These are phyloP conservation scores for Macadamia tetraphylla DNA, from an alignment of 164 flowering plant species.

Conservation along the genomic window DNA sequence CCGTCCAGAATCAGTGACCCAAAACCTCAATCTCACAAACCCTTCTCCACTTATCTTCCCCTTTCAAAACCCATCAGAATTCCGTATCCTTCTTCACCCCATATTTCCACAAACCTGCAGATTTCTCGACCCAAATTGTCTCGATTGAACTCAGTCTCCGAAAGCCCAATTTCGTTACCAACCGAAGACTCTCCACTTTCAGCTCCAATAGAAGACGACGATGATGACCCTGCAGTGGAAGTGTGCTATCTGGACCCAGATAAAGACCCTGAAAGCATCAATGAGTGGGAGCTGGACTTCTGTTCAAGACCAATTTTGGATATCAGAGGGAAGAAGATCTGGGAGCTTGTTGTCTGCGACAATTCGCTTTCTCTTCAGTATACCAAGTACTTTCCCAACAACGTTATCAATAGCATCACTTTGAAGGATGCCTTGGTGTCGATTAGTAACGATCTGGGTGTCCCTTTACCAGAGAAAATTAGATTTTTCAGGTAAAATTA, in stretches of 20 bases:
- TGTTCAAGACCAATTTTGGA: constrained; percentile 95
- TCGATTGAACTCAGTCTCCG: constrained; percentile 44
- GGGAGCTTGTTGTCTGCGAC: constrained; percentile 98
- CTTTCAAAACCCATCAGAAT: constrained; percentile 31
- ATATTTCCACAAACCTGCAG: constrained; percentile 11
- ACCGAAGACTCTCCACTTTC: constrained; percentile 25
- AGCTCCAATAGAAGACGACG: constrained; percentile 17
- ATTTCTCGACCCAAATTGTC: constrained; percentile 17
- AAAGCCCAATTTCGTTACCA: constrained; percentile 48
- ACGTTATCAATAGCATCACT: constrained; percentile 91
- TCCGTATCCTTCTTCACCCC: constrained; percentile 10
- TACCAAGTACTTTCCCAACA: constrained; percentile 90
- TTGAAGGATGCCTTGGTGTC: constrained; percentile 71
- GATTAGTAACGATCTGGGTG: constrained; percentile 54
- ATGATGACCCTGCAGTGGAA: constrained; percentile 66
- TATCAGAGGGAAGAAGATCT: constrained; percentile 86
- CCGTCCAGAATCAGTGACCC: constrained; percentile 46
- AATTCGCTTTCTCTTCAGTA: constrained; percentile 74
- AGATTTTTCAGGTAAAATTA: constrained; percentile 71
- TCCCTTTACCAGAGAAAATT: constrained; percentile 76
- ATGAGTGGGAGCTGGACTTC: constrained; percentile 94
- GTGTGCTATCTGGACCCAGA: constrained; percentile 77
- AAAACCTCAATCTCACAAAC: constrained; percentile 23
- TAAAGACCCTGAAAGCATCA: constrained; percentile 58
- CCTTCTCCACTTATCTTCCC: constrained; percentile 28